These are phyloP conservation scores for Pythium brassicae DNA, from an alignment of 352 stramenopile species.

Conservation along the genomic window DNA sequence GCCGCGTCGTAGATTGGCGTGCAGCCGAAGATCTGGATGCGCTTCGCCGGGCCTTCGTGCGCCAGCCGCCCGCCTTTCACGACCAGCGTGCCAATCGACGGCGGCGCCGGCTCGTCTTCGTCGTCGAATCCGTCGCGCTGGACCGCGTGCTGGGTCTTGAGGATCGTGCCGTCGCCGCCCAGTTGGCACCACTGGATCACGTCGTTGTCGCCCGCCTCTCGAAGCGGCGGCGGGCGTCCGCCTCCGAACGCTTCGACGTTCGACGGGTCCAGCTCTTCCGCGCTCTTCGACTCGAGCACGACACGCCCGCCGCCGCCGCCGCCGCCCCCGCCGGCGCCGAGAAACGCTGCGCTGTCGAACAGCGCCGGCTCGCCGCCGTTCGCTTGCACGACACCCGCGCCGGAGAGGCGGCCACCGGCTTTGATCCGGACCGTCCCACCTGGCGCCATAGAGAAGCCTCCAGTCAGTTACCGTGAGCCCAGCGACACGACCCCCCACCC, in stretches of 20 bases:
- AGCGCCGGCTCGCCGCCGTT: slow-evolving; percentile 46
- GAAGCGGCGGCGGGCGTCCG: slow-evolving; percentile 21
- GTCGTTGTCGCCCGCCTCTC: slow-evolving; percentile 3
- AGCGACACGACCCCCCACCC: too few relatives aligned
- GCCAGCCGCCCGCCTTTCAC: slow-evolving; percentile 51
- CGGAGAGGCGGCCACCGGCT: slow-evolving; percentile 30
- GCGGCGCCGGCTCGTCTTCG: slow-evolving; percentile 1
- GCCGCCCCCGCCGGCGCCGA: slow-evolving; percentile 33
- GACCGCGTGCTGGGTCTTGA: slow-evolving; percentile 43
- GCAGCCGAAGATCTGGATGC: slow-evolving; percentile 72
- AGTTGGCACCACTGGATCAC: slow-evolving; percentile 74
- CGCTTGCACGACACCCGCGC: slow-evolving; percentile 37
- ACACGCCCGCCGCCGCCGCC: slow-evolving; percentile 58
- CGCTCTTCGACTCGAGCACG: slow-evolving; percentile 37
- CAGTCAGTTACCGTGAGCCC: too few relatives aligned
- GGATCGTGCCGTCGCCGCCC: slow-evolving; percentile 69
- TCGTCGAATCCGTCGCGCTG: slow-evolving; percentile 9
- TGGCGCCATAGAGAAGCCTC: slow-evolving; percentile 6
- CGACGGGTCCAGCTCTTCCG: slow-evolving; percentile 33
- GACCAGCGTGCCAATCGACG: slow-evolving; percentile 37
- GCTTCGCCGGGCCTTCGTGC: slow-evolving; percentile 48
- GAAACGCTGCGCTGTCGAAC: slow-evolving; percentile 22
- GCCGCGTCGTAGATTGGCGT: slow-evolving; percentile 65
- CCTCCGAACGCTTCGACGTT: slow-evolving; percentile 48
- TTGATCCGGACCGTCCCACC: slow-evolving; percentile 49